Evolutionary conservation across 1,284 basidiomycete genomes (phyloP).

Genomic region (Cutaneotrichosporon dermatis): DNA sequence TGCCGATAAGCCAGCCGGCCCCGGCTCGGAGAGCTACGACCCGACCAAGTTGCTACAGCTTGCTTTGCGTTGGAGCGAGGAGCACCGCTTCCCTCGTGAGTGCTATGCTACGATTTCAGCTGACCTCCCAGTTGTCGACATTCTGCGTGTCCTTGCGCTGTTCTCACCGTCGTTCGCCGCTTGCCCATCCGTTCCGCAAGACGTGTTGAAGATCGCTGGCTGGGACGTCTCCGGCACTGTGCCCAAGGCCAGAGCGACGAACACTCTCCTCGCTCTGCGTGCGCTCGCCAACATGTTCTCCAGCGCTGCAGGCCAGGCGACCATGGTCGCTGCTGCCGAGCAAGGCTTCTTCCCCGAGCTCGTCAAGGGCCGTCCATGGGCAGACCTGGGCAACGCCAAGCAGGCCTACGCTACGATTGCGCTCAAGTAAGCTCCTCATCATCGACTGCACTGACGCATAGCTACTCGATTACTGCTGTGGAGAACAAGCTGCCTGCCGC

Average conservation of each 20-base stretch:
- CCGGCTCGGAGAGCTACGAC: constrained; percentile 51
- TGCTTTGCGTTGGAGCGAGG: constrained; percentile 72
- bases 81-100: constrained; percentile 66
- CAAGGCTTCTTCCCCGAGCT: constrained; percentile 55
- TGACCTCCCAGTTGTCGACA: constrained; percentile 67
- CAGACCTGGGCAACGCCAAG: constrained; percentile 29
- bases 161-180: constrained; percentile 56
- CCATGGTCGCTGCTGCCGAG: constrained; percentile 55
- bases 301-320: constrained; percentile 51
- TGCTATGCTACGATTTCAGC: background rate
- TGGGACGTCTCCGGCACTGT: constrained; percentile 59
- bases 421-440: constrained; percentile 38
- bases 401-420: constrained; percentile 41
- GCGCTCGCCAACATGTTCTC: constrained; percentile 72
- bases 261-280: constrained; percentile 76
- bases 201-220: constrained; percentile 64
- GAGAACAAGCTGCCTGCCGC: constrained; percentile 31
- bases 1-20: constrained; percentile 7
- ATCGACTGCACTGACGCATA: constrained; percentile 15
- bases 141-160: constrained; percentile 71
- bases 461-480: constrained; percentile 51
- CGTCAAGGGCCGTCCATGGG: constrained; percentile 43
- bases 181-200: constrained; percentile 53
- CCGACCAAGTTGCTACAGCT: constrained; percentile 62
- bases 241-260: constrained; percentile 72